phyloP scores from a whole-genome alignment of 305 asterid genomes.

The Fraxinus paxiana region DNA sequence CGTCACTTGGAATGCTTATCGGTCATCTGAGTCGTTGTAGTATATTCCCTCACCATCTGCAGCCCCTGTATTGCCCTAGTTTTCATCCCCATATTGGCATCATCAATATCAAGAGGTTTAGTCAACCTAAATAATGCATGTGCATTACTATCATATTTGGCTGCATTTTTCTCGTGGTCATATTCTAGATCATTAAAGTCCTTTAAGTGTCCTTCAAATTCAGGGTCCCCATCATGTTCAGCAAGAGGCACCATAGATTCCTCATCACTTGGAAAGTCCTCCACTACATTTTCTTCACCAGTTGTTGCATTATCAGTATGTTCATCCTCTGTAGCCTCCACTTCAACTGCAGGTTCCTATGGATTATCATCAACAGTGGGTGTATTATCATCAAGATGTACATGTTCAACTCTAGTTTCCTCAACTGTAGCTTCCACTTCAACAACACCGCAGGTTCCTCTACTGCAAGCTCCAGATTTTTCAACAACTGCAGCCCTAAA shows the following conservation, averaged over 20 bases:
- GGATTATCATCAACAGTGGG: no score
- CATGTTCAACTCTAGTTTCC: no score
- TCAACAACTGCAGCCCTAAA: no score
- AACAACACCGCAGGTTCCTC: no score
- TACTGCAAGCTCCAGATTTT: no score
- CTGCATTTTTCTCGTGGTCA: neutral
- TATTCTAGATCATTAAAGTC: neutral
- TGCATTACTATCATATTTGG: neutral
- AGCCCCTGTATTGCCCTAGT: neutral
- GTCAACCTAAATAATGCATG: neutral
- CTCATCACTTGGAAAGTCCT: neutral
- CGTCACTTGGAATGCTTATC: no score
- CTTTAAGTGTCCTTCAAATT: neutral
- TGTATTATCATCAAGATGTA: no score
- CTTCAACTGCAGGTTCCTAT: neutral
- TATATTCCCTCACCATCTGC: neutral
- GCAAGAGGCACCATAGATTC: neutral
- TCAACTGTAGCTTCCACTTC: no score
- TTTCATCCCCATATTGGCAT: neutral
- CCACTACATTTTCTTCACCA: neutral
- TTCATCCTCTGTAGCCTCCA: neutral
- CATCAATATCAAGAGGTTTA: neutral
- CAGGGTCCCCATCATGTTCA: neutral
- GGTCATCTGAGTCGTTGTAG: no score
- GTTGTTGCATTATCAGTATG: neutral